A percentile compares a stretch with the other conserved stretches of the same genome.
Conservation (phyloP, 2,329 filamentous ascomycete genomes). For the Aureobasidium sp. region DNA sequence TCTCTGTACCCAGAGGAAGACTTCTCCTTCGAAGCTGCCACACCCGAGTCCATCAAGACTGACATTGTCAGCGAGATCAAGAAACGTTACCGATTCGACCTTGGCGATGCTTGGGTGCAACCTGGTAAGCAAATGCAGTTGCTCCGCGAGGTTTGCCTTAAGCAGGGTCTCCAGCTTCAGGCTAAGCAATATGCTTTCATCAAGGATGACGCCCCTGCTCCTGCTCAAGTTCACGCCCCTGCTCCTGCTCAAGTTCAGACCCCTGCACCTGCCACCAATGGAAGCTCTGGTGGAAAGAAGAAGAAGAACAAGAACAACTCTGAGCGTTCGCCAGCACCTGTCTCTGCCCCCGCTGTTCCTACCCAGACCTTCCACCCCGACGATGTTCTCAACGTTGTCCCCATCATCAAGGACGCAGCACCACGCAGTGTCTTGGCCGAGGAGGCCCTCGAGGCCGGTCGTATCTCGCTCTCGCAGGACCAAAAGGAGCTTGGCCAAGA, state of each 20-base stretch:
- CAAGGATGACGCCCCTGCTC: slow-evolving; percentile 26
- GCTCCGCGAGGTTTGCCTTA: slow-evolving; percentile 80
- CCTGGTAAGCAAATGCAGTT: slow-evolving; percentile 70
- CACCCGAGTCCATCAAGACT: slow-evolving; percentile 61
- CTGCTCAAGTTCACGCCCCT: slow-evolving; percentile 19
- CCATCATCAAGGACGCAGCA: slow-evolving; percentile 87
- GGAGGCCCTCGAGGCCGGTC: slow-evolving; percentile 90
- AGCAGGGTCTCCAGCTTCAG: slow-evolving; percentile 81
- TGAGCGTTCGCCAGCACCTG: slow-evolving; percentile 42
- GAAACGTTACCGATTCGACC: slow-evolving; percentile 68
- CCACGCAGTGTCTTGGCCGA: slow-evolving; percentile 87
- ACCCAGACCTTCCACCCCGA: slow-evolving; percentile 68
- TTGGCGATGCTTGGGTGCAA: slow-evolving; percentile 62
- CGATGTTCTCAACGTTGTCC: slow-evolving; percentile 88
- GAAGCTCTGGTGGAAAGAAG: slow-evolving; percentile 33
- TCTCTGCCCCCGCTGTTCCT: slow-evolving; percentile 40
- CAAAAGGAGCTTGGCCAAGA: slow-evolving; percentile 96
- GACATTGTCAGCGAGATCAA: slow-evolving; percentile 66
- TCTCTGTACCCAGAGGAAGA: slow-evolving; percentile 74
- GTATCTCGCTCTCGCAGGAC: slow-evolving; percentile 90
- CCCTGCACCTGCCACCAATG: slow-evolving; percentile 29
- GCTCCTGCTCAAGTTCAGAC: slow-evolving; percentile 24
- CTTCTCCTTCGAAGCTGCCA: slow-evolving; percentile 71
- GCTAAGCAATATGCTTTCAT: slow-evolving; percentile 70
- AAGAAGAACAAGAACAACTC: slow-evolving; percentile 54